A percentile compares a stretch with the other conserved stretches of the same genome.
Evolutionary conservation across 1,284 basidiomycete species (phyloP).

Genomic region (Termitomyces sp.): DNA sequence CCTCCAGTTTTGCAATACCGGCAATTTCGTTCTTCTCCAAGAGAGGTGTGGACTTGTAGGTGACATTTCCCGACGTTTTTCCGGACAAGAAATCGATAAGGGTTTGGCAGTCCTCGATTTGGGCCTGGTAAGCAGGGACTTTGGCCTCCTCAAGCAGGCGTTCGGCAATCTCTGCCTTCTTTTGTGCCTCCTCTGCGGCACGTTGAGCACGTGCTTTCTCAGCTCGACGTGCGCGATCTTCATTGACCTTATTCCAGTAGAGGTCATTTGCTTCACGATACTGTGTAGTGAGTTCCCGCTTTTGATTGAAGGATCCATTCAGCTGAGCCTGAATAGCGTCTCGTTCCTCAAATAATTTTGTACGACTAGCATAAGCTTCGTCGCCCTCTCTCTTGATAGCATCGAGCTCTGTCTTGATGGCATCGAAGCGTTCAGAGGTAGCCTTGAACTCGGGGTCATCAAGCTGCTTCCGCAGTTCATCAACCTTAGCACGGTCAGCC

Average conservation of each 20-base stretch:
- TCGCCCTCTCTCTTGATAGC: constrained; percentile 84
- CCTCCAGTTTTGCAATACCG: constrained; percentile 80
- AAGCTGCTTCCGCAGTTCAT: constrained; percentile 81
- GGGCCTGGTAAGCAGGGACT: constrained; percentile 83
- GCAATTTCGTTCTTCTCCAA: constrained; percentile 45
- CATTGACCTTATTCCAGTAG: constrained; percentile 77
- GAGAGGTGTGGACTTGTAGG: constrained; percentile 39
- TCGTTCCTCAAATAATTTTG: constrained; percentile 87
- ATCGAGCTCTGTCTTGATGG: constrained; percentile 85
- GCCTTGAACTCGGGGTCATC: constrained; percentile 92
- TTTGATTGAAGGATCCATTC: constrained; percentile 72
- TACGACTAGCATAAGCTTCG: constrained; percentile 77
- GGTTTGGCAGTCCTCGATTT: constrained; percentile 97
- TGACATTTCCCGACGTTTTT: constrained; percentile 56
- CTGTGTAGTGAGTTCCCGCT: constrained; percentile 68
- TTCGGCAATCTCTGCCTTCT: constrained; percentile 78
- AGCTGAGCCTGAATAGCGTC: constrained; percentile 68
- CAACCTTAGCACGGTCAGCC: constrained; percentile 67
- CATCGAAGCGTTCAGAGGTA: constrained; percentile 76
- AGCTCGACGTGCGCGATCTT: constrained; percentile 80
- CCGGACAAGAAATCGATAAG: constrained; percentile 89
- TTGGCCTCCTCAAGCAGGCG: constrained; percentile 89
- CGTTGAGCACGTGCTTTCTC: constrained; percentile 81
- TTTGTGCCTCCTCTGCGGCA: constrained; percentile 77
- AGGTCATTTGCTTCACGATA: constrained; percentile 82